A percentile compares a stretch with the other conserved stretches of the same genome.
Conservation (phyloP, 306 rosid species). For the Cucumis hystrix region DNA sequence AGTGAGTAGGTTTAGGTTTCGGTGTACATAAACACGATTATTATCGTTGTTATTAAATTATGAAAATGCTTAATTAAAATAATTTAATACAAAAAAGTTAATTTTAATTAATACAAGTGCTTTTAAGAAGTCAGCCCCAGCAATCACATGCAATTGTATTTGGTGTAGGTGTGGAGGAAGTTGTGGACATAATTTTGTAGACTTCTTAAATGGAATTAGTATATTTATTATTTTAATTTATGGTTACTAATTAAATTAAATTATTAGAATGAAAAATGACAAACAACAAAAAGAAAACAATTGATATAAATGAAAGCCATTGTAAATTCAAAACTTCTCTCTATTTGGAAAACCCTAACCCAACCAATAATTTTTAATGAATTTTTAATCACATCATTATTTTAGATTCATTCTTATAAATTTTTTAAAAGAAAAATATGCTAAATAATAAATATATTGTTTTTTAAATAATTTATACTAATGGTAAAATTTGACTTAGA, state of each 20-base stretch:
- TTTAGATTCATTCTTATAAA: too few species aligned
- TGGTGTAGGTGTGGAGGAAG: not conserved
- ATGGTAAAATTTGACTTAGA: too few species aligned
- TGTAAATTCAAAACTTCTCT: not conserved
- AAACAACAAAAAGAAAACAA: not conserved
- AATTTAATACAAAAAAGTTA: not conserved
- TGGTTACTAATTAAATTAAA: not conserved
- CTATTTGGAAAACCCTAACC: not conserved
- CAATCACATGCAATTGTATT: not conserved
- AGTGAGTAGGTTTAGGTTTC: not conserved
- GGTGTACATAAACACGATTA: too few species aligned
- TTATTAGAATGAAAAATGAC: not conserved
- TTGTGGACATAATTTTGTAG: not conserved
- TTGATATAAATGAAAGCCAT: not conserved
- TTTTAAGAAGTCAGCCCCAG: not conserved
- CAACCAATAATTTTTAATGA: not conserved
- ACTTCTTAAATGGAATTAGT: not conserved
- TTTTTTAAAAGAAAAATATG: too few species aligned
- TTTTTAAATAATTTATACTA: too few species aligned
- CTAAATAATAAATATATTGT: too few species aligned
- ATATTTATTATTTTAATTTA: not conserved
- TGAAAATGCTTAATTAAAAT: too few species aligned
- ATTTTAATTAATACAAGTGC: not conserved
- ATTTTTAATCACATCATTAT: too few species aligned
- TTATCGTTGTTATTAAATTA: too few species aligned